Evolutionary conservation across 192 early-diverging fungal species (phyloP).

Genomic region (Coemansia sp.): DNA sequence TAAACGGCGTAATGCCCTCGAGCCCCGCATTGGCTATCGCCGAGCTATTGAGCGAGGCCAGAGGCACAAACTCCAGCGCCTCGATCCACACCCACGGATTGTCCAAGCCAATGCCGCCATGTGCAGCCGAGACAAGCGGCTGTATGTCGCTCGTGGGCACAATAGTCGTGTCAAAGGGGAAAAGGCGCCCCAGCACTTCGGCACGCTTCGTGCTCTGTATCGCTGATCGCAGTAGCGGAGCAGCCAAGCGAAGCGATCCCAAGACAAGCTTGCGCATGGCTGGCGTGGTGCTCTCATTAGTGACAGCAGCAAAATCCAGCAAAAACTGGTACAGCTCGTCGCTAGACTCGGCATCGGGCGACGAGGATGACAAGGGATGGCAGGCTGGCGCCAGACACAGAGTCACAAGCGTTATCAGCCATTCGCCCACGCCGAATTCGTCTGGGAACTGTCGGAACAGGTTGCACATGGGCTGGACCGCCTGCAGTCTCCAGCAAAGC

Average conservation of each 20-base stretch:
- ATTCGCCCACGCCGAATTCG: constrained; percentile 42
- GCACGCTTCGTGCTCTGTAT: constrained; percentile 1
- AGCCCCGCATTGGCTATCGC: constrained; percentile 20
- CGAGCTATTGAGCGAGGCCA: constrained; percentile 16
- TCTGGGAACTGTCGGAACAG: constrained; percentile 46
- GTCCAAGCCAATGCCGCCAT: constrained; percentile 14
- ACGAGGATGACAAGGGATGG: not conserved
- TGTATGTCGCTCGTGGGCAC: constrained; percentile 24
- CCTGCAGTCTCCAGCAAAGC: constrained; percentile 32
- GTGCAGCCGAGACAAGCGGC: constrained; percentile 4
- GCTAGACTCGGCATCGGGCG: not conserved
- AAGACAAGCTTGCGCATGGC: constrained; percentile 43
- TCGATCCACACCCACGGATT: constrained; percentile 53
- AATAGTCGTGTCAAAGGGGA: constrained; percentile 42
- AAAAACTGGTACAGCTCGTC: constrained; percentile 19
- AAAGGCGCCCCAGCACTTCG: constrained; percentile 31
- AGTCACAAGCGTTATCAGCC: constrained; percentile 46
- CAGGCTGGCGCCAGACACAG: constrained; percentile 30
- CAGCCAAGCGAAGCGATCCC: constrained; percentile 21
- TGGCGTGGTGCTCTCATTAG: constrained; percentile 38
- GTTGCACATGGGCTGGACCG: constrained; percentile 28
- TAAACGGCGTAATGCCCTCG: constrained; percentile 54
- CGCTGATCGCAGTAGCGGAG: constrained; percentile 18
- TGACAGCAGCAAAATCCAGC: constrained; percentile 43
- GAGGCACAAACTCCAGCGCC: constrained; percentile 38